phyloP scores from a whole-genome alignment of 2,329 filamentous ascomycete genomes.

The Mollisia scopiformis region DNA sequence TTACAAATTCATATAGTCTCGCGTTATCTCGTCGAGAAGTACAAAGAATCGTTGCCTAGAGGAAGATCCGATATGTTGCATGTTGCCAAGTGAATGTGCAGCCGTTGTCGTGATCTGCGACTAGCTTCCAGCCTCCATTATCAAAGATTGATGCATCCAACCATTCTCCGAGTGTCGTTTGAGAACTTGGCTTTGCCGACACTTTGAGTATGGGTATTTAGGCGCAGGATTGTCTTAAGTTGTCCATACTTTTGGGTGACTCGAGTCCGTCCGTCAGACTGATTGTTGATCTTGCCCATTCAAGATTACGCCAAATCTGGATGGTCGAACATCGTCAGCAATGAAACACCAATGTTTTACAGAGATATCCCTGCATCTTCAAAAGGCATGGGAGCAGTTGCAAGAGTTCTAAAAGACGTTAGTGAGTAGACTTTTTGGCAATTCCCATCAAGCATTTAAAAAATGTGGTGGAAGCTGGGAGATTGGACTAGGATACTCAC shows the following conservation, averaged over 20 bases:
- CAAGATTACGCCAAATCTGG: slow-evolving; percentile 43
- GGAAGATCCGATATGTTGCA: background rate
- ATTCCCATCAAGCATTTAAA: no score
- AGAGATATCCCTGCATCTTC: slow-evolving; percentile 8
- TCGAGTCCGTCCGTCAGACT: slow-evolving; percentile 38
- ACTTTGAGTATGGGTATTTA: slow-evolving; percentile 15
- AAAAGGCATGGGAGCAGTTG: no score
- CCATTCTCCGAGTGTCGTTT: slow-evolving; percentile 2
- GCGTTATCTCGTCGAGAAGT: no score
- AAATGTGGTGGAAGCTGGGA: no score
- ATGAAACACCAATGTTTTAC: slow-evolving; percentile 24
- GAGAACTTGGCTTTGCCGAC: slow-evolving; percentile 15
- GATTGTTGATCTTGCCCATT: slow-evolving; percentile 38
- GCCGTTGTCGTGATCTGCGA: no score
- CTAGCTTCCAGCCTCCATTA: background rate
- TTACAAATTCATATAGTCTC: no score
- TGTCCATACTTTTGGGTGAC: slow-evolving; percentile 35
- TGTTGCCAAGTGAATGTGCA: no score
- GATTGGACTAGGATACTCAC: slow-evolving; percentile 19
- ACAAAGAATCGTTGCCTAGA: background rate
- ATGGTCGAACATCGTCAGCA: slow-evolving; percentile 41
- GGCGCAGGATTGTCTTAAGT: slow-evolving; percentile 2
- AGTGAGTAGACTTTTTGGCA: no score
- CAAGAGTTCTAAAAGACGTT: no score
- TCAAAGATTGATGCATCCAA: slow-evolving; percentile 16